A percentile compares a stretch with the other conserved stretches of the same genome.
phyloP scores from a whole-genome alignment of 352 stramenopile genomes.

The Globisporangium orthogonon region DNA sequence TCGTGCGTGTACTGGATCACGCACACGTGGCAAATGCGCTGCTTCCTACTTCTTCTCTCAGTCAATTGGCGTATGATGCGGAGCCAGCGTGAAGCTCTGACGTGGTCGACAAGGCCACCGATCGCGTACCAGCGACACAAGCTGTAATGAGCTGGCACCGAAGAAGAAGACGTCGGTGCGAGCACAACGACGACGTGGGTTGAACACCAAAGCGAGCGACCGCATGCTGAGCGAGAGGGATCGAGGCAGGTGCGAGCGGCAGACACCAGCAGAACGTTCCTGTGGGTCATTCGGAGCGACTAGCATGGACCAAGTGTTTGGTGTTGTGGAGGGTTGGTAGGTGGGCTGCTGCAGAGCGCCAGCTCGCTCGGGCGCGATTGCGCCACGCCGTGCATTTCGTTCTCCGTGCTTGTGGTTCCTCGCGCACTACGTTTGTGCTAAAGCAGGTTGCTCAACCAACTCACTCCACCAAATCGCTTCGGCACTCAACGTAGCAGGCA shows the following conservation, averaged over 20 bases:
- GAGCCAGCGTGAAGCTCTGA: neutral
- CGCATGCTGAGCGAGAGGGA: neutral
- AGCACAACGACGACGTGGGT: neutral
- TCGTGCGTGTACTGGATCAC: neutral
- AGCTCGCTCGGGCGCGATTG: neutral
- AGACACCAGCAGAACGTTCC: slow-evolving; percentile 1
- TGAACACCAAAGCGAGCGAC: neutral
- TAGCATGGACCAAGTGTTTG: neutral
- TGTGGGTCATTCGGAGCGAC: neutral
- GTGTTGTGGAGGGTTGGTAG: neutral
- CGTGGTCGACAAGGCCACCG: neutral
- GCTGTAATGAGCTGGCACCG: neutral
- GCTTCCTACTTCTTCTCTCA: neutral
- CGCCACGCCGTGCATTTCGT: neutral
- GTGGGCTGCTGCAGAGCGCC: too few species aligned
- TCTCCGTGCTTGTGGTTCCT: neutral
- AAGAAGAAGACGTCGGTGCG: neutral
- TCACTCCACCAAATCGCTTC: too few species aligned
- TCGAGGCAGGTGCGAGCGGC: neutral
- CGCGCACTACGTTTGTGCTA: too few species aligned
- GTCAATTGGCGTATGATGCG: neutral
- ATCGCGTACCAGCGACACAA: neutral
- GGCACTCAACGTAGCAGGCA: too few species aligned
- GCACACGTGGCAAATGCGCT: neutral
- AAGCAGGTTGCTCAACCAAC: too few species aligned